Base-by-base conservation (phyloP, 2,329 filamentous ascomycete genomes). In the Clarireedia sp. region DNA sequence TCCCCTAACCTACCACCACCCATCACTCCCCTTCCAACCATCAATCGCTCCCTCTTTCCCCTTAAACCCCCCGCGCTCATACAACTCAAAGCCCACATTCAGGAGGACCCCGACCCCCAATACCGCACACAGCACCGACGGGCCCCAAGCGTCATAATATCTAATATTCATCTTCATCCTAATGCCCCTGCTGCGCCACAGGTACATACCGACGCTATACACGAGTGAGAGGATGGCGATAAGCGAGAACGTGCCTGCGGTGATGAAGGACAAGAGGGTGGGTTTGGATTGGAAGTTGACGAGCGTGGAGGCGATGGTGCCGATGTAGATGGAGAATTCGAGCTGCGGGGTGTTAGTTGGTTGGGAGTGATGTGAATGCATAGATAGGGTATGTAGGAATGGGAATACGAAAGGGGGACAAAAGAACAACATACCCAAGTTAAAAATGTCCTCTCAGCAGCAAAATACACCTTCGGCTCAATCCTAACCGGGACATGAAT, bases 401-500 rank as follows among this genome's bases (percentile, higher is more conserved):
- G 46, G 44, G 43, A 19, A 33, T 9, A 44, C n/a, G 57, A 55
- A 26, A 44, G 52, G 55, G 52, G 6, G 44, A n/a, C 17, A 55
- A 12, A 46, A 29, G 5, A 9, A 33, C 3, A 16, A 67, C 82
- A 74, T 73, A 87, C 85, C 90, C 94, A 99, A 60, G 90, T 89
- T 56, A 99, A 79, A 73, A 96, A 99, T 0, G 94, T 99, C 61
- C 94, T 83, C 72, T 99, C 94, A 0, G 90, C 91, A 21, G 94
- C 94, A 69, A 99, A 96, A 71, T 90, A 96, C 50, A 99, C 94
- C 74, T 99, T 99, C 36, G 94, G 94, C 72, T 99, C 94, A 36
- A 99, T 91, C 48, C 94, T 85, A 54, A 97, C 86, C 14, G 92
- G 92, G 23, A 99, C 94, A 66, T 97, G 92, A 57, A 99, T 97